Evolutionary conservation across 345 rosid species (phyloP), one percentile per base, ranked within the genome.

Genomic region (Aquilaria yunnanensis): DNA sequence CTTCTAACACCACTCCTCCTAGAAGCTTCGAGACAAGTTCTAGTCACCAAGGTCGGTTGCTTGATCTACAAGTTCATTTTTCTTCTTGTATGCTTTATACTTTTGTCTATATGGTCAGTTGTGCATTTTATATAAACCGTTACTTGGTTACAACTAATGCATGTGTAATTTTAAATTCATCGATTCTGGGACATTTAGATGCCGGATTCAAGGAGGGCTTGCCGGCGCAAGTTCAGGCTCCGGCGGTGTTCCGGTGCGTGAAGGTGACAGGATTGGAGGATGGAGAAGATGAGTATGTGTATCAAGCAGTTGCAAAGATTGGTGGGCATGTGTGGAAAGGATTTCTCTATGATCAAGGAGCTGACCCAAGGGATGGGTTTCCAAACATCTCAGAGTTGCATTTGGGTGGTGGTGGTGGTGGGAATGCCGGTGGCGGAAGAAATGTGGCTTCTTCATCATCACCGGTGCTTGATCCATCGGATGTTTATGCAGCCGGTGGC

Each of bases 231-330:
- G 78, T 94, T 32, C 86, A 83, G 51, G 96, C 91, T 0, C 80
- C 97, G 53, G 97, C 99, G 4, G 92, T 90, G 54, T 94, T 94
- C 85, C 90, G 80, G 78, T 94, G 99, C 69, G 99, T 94, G 47
- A 72, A 88, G 69, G 96, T 94, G 66, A 90, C 99, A 1, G 92
- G 96, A 6, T 76, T 94, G 68, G 99, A 94, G 46, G 99, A 80
- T 5, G 97, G 96, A 0, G 93, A 85, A 33, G 97, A 88, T 65
- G 96, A 94, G 78, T 88, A 79, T 60, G 97, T 96, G 0, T 94
- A 94, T 61, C 96, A 94, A 58, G 97, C 97, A 3, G 86, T 80
- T 63, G 97, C 86, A 14, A 90, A 85, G 72, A 94, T 94, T 46
- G 89, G 92, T 6, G 96, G 99, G 13, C 99, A 78, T 69, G 85